phyloP scores from a whole-genome alignment of 306 rosid species.

The Castanea crenata region DNA sequence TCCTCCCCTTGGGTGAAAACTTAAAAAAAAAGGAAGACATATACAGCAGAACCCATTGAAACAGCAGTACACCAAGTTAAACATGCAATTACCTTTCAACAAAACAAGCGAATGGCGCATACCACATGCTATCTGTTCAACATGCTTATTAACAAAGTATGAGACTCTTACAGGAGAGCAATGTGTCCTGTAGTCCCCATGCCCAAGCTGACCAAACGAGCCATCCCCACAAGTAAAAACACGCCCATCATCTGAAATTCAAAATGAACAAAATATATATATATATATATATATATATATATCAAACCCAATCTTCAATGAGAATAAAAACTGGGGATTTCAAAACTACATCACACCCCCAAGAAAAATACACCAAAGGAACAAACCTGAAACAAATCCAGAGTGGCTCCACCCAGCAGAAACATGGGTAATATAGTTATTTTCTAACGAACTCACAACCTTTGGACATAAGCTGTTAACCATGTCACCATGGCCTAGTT shows the following conservation, averaged over 20 bases:
- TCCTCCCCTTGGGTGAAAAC: too few species aligned
- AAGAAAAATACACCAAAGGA: background rate
- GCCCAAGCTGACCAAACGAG: constrained; percentile 96
- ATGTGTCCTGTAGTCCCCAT: constrained; percentile 61
- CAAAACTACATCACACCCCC: background rate
- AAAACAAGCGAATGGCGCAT: constrained; percentile 91
- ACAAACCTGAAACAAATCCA: constrained; percentile 84
- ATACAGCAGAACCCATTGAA: background rate
- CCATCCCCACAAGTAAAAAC: constrained; percentile 90
- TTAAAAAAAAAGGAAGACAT: background rate
- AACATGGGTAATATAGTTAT: constrained; percentile 46
- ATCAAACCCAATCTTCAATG: background rate
- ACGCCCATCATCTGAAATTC: constrained; percentile 49
- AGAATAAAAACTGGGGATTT: background rate
- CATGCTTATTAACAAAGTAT: constrained; percentile 49
- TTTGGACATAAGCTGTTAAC: constrained; percentile 51
- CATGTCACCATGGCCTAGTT: constrained; percentile 66
- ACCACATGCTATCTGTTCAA: constrained; percentile 72
- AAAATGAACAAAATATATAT: background rate
- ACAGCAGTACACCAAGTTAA: background rate
- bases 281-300: too few species aligned
- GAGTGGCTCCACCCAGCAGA: constrained; percentile 99
- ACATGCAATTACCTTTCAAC: constrained; percentile 53
- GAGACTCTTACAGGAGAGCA: constrained; percentile 56
- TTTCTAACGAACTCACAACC: constrained; percentile 48